Percentiles rank a stretch among this genome's conserved stretches.
These are phyloP conservation scores for Talaromyces adpressus DNA, from an alignment of 495 filamentous ascomycete genomes.

Conservation along the genomic window DNA sequence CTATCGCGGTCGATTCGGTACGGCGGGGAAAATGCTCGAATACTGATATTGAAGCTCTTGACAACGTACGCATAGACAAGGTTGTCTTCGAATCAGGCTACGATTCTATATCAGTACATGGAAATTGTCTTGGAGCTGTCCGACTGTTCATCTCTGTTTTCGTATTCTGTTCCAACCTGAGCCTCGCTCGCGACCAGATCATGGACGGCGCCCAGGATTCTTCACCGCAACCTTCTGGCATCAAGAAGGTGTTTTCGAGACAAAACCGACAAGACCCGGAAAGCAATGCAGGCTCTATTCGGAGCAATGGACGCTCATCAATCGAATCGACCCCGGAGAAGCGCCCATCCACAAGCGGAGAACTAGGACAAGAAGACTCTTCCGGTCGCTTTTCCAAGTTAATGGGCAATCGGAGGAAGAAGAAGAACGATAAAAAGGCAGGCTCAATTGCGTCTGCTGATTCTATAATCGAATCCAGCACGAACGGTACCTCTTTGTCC, in stretches of 20 bases:
- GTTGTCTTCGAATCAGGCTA: neutral
- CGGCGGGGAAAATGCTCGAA: neutral
- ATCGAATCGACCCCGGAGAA: conserved; percentile 34
- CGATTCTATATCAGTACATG: neutral
- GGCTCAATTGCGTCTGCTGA: conserved; percentile 15
- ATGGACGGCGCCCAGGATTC: conserved; percentile 7
- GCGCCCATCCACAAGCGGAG: conserved; percentile 25
- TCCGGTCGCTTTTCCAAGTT: conserved; percentile 47
- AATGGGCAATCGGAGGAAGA: conserved; percentile 41
- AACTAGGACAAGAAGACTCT: conserved; percentile 15
- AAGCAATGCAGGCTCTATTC: conserved; percentile 23
- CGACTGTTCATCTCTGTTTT: neutral
- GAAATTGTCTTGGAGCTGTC: neutral
- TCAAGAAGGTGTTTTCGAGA: conserved; percentile 9
- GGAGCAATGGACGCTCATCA: conserved; percentile 39
- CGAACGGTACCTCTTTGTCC: conserved; percentile 15
- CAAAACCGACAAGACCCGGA: conserved; percentile 27
- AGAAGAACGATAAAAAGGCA: conserved; percentile 29
- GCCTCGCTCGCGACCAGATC: neutral
- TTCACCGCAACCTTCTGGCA: neutral
- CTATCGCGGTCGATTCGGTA: neutral
- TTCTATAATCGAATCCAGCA: conserved; percentile 11
- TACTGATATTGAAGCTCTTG: neutral
- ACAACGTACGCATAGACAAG: neutral
- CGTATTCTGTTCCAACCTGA: neutral